Percentiles rank a stretch among this genome's conserved stretches.
These are phyloP conservation scores for Scheffersomyces lignicola DNA, from an alignment of 1,139 yeast genomes.

Conservation along the genomic window DNA sequence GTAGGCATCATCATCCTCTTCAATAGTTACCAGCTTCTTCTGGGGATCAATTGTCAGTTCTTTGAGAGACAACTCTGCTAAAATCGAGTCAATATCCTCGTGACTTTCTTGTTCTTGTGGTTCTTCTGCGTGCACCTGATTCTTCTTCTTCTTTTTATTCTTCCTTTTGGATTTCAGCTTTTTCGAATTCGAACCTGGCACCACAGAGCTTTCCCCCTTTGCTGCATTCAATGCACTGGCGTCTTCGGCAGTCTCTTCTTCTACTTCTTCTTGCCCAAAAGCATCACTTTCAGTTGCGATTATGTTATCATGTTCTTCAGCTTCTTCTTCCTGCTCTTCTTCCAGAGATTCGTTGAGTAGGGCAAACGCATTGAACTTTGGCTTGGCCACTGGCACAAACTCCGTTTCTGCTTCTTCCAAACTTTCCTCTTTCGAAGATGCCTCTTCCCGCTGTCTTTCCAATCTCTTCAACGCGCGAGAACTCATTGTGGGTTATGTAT, in stretches of 20 bases:
- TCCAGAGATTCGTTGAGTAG: conserved; percentile 40
- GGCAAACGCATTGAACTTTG: conserved; percentile 54
- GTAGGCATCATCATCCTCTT: conserved; percentile 24
- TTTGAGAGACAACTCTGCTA: conserved; percentile 33
- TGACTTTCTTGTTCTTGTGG: conserved; percentile 29
- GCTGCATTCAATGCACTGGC: background rate
- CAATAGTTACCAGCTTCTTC: conserved; percentile 11
- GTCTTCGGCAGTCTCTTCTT: background rate
- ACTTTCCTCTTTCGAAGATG: conserved; percentile 8
- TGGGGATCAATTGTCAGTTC: conserved; percentile 24
- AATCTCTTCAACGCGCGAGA: conserved; percentile 63
- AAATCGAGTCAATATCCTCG: conserved; percentile 42
- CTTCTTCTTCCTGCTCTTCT: conserved; percentile 18
- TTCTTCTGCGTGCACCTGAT: conserved; percentile 21
- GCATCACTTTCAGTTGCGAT: background rate
- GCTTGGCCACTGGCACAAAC: conserved; percentile 13
- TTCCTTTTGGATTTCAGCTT: conserved; percentile 13
- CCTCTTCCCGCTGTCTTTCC: conserved; percentile 42
- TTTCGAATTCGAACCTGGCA: conserved; percentile 8
- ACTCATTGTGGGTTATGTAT: conserved; percentile 47
- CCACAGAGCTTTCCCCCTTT: no score
- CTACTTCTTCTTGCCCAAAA: background rate
- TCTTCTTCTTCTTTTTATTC: conserved; percentile 19
- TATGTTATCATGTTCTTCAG: conserved; percentile 4
- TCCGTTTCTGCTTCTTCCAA: conserved; percentile 16